phyloP scores from a whole-genome alignment of 2,329 filamentous ascomycete species.

The Colletotrichum liaoningense region DNA sequence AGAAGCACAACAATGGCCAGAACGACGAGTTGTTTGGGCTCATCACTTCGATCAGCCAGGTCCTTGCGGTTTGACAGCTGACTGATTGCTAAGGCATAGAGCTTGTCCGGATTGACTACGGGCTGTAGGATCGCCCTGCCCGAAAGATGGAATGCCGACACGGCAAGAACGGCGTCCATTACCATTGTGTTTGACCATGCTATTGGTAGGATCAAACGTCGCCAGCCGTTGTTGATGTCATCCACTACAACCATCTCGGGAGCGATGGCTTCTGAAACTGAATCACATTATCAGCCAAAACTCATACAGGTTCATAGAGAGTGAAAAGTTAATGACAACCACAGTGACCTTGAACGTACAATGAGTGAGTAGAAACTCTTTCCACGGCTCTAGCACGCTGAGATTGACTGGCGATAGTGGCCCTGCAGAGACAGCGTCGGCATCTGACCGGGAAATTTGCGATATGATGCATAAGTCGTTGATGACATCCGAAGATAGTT shows the following conservation, averaged over 20 bases:
- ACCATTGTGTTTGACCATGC: slow-evolving; percentile 39
- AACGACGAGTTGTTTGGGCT: neutral
- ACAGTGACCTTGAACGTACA: slow-evolving; percentile 29
- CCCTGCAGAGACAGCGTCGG: neutral
- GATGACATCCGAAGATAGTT: too few relatives aligned
- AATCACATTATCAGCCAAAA: too few relatives aligned
- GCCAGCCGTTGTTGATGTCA: slow-evolving; percentile 38
- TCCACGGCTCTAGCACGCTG: slow-evolving; percentile 9
- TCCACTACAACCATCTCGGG: slow-evolving; percentile 40
- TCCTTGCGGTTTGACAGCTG: neutral
- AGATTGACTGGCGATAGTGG: neutral
- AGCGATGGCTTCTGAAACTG: slow-evolving; percentile 40
- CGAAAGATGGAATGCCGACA: slow-evolving; percentile 40
- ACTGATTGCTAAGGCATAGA: slow-evolving; percentile 2
- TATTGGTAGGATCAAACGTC: slow-evolving; percentile 37
- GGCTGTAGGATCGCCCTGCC: neutral
- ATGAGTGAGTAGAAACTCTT: slow-evolving; percentile 16
- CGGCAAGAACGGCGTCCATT: slow-evolving; percentile 41
- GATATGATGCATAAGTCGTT: neutral
- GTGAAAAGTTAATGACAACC: too few relatives aligned
- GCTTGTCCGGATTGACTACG: neutral
- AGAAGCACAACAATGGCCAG: slow-evolving; percentile 41
- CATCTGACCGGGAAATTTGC: too few relatives aligned
- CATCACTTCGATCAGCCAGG: neutral
- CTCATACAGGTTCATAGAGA: too few relatives aligned